Evolutionary conservation across 176 grass and related monocot genomes (phyloP), one percentile per base, ranked within the genome.

Genomic region (Puccinellia tenuiflora): DNA sequence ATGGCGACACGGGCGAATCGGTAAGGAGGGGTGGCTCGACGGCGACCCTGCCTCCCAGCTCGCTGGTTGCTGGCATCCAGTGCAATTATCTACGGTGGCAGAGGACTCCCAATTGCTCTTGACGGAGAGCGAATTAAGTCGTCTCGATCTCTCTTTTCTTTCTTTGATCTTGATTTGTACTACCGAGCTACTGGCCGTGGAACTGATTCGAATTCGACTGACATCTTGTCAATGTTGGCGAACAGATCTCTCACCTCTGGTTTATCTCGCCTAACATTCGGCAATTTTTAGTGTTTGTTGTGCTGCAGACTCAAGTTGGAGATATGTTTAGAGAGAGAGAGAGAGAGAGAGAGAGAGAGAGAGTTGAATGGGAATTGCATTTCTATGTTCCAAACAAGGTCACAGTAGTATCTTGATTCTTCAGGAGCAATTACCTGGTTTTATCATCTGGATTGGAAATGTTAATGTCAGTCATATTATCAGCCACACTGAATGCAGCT

Each of bases 101-200:
- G n/a, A n/a, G n/a, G n/a, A n/a, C n/a, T n/a, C n/a, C n/a, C n/a
- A n/a, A n/a, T n/a, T n/a, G n/a, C n/a, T 68, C 77, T 86, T 78
- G 14, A 82, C 76, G 34, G 82, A 79, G 54, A 56, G 61, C 35
- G 85, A 78, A 67, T 45, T 48, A 38, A 80, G 68, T 66, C 45
- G 62, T 68, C 50, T 87, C n/a, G 89, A 43, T 79, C 24, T 81
- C 60, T 81, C 85, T 77, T 87, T 54, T 76, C 87, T 73, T 81
- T 94, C 88, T 50, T 82, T 81, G 33, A 89, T 84, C 90, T 96
- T 88, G 26, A 89, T 92, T 56, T 92, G 76, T 11, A 99, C 89
- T 15, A n/a, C n/a, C n/a, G n/a, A n/a, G n/a, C n/a, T n/a, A 84
- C 80, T 10, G 93, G 97, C 22, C 97, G 92, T 82, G 87, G 78